Conservation (phyloP, 371 early-diverging fungal species). For the Rhizopus sp. region DNA sequence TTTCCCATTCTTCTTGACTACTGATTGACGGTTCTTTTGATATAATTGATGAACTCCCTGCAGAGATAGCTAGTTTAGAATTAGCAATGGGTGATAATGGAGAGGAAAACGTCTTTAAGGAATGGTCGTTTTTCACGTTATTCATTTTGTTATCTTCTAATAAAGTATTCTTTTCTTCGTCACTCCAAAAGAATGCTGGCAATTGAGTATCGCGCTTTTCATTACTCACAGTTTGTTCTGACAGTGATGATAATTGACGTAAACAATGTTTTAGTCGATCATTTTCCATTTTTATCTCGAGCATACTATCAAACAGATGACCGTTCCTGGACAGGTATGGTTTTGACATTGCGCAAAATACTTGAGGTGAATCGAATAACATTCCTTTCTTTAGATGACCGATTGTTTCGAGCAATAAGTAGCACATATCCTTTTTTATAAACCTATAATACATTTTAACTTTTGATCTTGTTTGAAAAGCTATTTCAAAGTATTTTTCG, state of each 20-base stretch:
- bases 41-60: too few relatives aligned
- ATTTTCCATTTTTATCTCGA: slow-evolving; percentile 50
- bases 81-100: too few relatives aligned
- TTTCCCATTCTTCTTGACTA: too few relatives aligned
- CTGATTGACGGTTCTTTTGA: too few relatives aligned
- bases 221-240: neutral
- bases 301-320: slow-evolving; percentile 39
- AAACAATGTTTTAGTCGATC: slow-evolving; percentile 36
- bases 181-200: too few relatives aligned
- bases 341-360: slow-evolving; percentile 47
- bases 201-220: too few relatives aligned
- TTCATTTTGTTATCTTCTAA: too few relatives aligned
- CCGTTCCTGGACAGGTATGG: slow-evolving; percentile 43
- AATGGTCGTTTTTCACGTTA: too few relatives aligned
- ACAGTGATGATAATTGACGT: slow-evolving; percentile 12
- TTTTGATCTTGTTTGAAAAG: slow-evolving; percentile 26
- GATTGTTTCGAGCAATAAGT: slow-evolving; percentile 44
- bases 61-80: too few relatives aligned
- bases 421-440: slow-evolving; percentile 43
- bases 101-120: too few relatives aligned
- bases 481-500: slow-evolving; percentile 34
- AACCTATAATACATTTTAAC: slow-evolving; percentile 42
- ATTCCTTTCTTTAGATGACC: slow-evolving; percentile 32
- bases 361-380: slow-evolving; percentile 16
- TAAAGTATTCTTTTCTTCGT: too few relatives aligned